These are phyloP conservation scores for Acanthamoeba castellanii DNA, from an alignment of 208 protist genomes.

Conservation along the genomic window DNA sequence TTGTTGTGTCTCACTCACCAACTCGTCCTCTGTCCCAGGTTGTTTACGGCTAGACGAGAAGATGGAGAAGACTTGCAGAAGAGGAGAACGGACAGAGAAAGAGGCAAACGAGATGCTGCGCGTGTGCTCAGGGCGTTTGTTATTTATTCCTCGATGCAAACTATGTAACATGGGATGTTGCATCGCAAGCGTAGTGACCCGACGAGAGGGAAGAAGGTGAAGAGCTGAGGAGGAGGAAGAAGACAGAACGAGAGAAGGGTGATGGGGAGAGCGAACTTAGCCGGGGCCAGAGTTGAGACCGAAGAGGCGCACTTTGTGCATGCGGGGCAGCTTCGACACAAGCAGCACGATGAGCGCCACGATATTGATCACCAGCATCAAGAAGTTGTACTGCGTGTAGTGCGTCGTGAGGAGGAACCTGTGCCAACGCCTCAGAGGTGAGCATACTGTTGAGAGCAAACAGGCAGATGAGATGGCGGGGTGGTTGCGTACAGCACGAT, in stretches of 20 bases:
- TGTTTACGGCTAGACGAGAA: neutral
- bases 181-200: neutral
- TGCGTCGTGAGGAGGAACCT: conserved; percentile 78
- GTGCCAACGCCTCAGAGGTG: neutral
- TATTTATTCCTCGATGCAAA: conserved; percentile 7
- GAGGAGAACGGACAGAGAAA: neutral
- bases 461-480: neutral
- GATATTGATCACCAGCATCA: conserved; percentile 69
- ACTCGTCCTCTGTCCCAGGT: neutral
- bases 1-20: too few relatives aligned
- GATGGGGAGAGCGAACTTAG: neutral
- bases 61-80: too few relatives aligned
- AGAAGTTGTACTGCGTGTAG: conserved; percentile 61
- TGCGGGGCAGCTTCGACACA: conserved; percentile 75
- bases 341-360: conserved; percentile 68
- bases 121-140: too few relatives aligned
- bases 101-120: neutral
- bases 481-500: conserved; percentile 75
- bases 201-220: too few relatives aligned
- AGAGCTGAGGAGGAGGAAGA: neutral
- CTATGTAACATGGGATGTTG: conserved; percentile 18
- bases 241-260: neutral
- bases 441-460: neutral
- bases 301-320: conserved; percentile 76
- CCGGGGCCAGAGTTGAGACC: conserved; percentile 38